Evolutionary conservation across 2,329 filamentous ascomycete genomes (phyloP), one percentile per base, ranked within the genome.

Genomic region (Pestalotiopsis sp.): DNA sequence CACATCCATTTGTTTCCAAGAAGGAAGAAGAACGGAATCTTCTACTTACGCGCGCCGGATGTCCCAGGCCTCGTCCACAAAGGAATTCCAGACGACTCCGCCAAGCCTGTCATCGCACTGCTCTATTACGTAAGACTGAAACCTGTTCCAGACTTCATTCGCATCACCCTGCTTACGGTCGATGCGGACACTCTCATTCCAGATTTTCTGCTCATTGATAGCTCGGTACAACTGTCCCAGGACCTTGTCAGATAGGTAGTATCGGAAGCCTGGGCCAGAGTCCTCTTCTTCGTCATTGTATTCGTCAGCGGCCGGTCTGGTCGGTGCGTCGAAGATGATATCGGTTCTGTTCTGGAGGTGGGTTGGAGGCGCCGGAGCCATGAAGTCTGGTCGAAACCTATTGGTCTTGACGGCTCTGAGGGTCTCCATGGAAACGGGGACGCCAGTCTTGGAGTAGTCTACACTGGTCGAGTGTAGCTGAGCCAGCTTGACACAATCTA

Each of bases 401-500:
- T 72, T 78, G 9, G 73, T 78, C 3, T 76, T 77, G 12, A 78
- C 68, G 20, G 71, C 78, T 0, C 84, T 85, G 17, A 90, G 78
- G 1, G 81, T 73, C 0, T 70, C 76, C 45, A 86, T 75, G 6
- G 86, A 79, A 5, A 90, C 88, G 0, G 85, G 78, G 31, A 91
- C 88, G 0, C 93, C 93, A 0, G 91, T 92, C 78, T 94, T 93
- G 3, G 91, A 92, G 73, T 92, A 94, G 76, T 94, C 92, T 0
- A 94, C 92, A 0, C 91, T 92, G 0, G 85, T 90, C 0, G 92
- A 94, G 72, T 92, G 89, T 75, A 94, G 79, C 70, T 84, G 82
- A 0, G 92, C 91, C 17, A 93, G 82, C 1, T 74, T 77, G 13
- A 81, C 66, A 68, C 91, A 93, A 3, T 85, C 79, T 0, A 17